Evolutionary conservation across 2,329 filamentous ascomycete species (phyloP), one percentile per base, ranked within the genome.

Genomic region (Pseudocercospora crystallina): DNA sequence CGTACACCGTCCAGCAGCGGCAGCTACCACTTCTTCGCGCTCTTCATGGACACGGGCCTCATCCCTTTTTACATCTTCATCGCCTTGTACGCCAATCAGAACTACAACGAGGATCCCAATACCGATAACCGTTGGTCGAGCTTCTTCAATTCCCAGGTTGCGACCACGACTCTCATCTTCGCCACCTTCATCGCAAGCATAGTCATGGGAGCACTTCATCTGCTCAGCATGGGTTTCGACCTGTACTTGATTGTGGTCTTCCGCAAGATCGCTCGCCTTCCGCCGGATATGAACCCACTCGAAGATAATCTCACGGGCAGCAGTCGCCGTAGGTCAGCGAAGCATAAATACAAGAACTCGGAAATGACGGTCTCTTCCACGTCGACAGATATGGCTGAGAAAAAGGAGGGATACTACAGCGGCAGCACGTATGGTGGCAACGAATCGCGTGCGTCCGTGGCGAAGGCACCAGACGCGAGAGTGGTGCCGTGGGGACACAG

Each of bases 271-370:
- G 78, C 84, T 5, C 76, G 79, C 14, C 80, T 96, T 68, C 92
- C 92, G 5, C 91, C 92, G 0, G 92, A 97, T 65, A 90, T 96
- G 87, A 97, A 97, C 67, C 92, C 92, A 1, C 78, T 97, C 11
- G 91, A 96, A 67, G 83, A 88, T 59, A 85, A 92, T 63, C 74
- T 95, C 51, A 96, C 90, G 1, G 84, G 89, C 9, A 82, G 85
- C 17, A 56, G 42, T 15, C 54, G 57, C 10, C 37, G 47, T n/a
- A 62, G 74, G 71, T 50, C 77, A 72, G 65, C 69, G 59, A 70
- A 75, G 61, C 90, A 95, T 72, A 91, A 90, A 76, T 83, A 87
- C 65, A 91, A 88, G 66, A 83, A 81, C 59, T 81, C 79, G 0
- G 78, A 81, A 12, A 64, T 66, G 12, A 74, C 76, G 2, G 61